phyloP scores from a whole-genome alignment of 331 rosid species.

The Cydonia oblonga region DNA sequence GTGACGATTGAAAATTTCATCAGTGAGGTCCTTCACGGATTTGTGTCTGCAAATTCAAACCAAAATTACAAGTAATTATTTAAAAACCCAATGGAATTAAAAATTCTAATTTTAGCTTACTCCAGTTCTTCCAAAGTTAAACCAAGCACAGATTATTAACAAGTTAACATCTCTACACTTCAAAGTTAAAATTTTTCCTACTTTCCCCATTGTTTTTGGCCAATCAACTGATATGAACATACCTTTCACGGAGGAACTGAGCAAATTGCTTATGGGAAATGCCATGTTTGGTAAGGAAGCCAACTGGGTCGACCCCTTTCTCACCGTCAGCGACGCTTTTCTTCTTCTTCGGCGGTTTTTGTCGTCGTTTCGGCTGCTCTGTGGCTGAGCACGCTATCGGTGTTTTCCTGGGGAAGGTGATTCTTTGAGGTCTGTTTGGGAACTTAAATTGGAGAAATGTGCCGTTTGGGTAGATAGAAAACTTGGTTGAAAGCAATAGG shows the following conservation, averaged over 20 bases:
- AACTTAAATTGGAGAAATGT: conserved; percentile 24
- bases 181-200: not conserved
- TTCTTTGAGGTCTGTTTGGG: conserved; percentile 23
- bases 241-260: conserved; percentile 90
- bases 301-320: conserved; percentile 68
- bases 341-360: conserved; percentile 17
- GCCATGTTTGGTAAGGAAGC: conserved; percentile 67
- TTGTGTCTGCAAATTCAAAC: conserved; percentile 46
- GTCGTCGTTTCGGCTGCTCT: conserved; percentile 36
- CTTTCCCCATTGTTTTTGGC: not conserved
- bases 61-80: not conserved
- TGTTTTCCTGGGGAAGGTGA: conserved; percentile 33
- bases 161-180: not conserved
- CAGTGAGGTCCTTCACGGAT: conserved; percentile 65
- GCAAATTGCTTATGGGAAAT: conserved; percentile 71
- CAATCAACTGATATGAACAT: not conserved
- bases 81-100: not conserved
- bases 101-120: not conserved
- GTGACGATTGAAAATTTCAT: conserved; percentile 65
- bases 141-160: not conserved
- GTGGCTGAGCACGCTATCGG: conserved; percentile 49
- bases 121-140: not conserved
- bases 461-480: conserved; percentile 22
- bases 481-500: conserved; percentile 28
- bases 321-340: conserved; percentile 33